A percentile compares a stretch with the other conserved stretches of the same genome.
Conservation (phyloP, 2,329 filamentous ascomycete species). For the Cladorrhinum sp. region DNA sequence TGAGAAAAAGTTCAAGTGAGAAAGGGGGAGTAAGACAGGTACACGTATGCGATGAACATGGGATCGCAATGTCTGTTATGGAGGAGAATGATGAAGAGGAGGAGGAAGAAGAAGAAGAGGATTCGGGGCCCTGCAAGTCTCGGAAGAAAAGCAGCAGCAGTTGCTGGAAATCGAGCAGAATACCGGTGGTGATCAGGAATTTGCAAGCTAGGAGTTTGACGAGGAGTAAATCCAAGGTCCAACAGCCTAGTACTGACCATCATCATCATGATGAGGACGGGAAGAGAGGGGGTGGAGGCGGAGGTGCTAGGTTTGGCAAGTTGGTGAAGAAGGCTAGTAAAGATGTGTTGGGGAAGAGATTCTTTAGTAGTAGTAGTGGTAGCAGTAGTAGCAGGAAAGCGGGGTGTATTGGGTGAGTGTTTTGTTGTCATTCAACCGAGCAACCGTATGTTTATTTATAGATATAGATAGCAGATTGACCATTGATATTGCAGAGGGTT, state of each 20-base stretch:
- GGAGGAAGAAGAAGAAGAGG: neutral
- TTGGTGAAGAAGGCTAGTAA: slow-evolving; percentile 10
- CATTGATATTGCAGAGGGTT: too few relatives aligned
- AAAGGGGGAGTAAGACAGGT: neutral
- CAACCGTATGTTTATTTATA: too few relatives aligned
- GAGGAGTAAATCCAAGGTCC: neutral
- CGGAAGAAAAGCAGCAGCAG: neutral
- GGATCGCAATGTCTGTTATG: neutral
- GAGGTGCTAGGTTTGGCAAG: slow-evolving; percentile 3
- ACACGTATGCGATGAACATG: neutral
- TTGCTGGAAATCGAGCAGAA: neutral
- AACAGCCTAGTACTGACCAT: neutral
- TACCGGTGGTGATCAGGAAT: slow-evolving; percentile 1
- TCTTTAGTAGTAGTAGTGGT: neutral
- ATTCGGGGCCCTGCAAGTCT: neutral
- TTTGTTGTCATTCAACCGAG: too few relatives aligned
- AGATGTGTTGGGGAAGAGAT: slow-evolving; percentile 1
- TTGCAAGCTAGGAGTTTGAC: slow-evolving; percentile 1
- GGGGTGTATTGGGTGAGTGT: too few relatives aligned
- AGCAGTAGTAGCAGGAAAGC: too few relatives aligned
- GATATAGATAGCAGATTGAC: too few relatives aligned
- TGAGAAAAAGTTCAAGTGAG: neutral
- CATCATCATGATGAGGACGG: neutral
- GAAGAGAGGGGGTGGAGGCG: neutral
- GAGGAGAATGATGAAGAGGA: neutral